Evolutionary conservation across 148 eudicot genomes (phyloP).

Genomic region (Amaranthus palmeri): DNA sequence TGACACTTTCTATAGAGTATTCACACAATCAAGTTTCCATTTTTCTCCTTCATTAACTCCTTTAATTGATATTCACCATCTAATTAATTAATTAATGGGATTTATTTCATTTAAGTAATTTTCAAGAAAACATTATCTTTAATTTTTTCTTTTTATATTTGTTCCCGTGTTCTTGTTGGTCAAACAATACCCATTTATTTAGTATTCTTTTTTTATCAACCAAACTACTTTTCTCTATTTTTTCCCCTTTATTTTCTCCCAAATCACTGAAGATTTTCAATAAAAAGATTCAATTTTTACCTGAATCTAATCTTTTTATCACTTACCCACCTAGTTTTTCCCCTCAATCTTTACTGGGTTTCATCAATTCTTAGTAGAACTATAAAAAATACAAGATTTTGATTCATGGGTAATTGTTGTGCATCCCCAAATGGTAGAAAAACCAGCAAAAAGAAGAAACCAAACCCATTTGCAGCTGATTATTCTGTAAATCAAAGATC

Average conservation of each 20-base stretch:
- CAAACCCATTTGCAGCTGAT: slow-evolving; percentile 45
- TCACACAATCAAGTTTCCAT: slow-evolving; percentile 23
- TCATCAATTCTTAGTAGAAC: slow-evolving; percentile 5
- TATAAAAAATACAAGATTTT: neutral
- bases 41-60: slow-evolving; percentile 11
- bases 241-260: slow-evolving; percentile 9
- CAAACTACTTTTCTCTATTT: slow-evolving; percentile 13
- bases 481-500: slow-evolving; percentile 31
- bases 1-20: slow-evolving; percentile 32
- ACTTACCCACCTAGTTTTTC: slow-evolving; percentile 1
- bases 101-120: neutral
- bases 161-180: slow-evolving; percentile 5
- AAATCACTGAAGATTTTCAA: slow-evolving; percentile 23
- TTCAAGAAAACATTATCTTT: neutral
- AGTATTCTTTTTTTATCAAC: slow-evolving; percentile 21
- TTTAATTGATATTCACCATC: slow-evolving; percentile 6
- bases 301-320: slow-evolving; percentile 6
- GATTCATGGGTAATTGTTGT: slow-evolving; percentile 58
- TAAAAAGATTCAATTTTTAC: neutral
- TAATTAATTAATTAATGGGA: slow-evolving; percentile 12
- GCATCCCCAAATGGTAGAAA: slow-evolving; percentile 32
- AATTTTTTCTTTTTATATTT: neutral
- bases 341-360: slow-evolving; percentile 8
- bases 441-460: slow-evolving; percentile 38
- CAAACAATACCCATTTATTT: slow-evolving; percentile 17